phyloP scores from a whole-genome alignment of 2,329 filamentous ascomycete genomes.

The Neophaeococcomyces aloes region DNA sequence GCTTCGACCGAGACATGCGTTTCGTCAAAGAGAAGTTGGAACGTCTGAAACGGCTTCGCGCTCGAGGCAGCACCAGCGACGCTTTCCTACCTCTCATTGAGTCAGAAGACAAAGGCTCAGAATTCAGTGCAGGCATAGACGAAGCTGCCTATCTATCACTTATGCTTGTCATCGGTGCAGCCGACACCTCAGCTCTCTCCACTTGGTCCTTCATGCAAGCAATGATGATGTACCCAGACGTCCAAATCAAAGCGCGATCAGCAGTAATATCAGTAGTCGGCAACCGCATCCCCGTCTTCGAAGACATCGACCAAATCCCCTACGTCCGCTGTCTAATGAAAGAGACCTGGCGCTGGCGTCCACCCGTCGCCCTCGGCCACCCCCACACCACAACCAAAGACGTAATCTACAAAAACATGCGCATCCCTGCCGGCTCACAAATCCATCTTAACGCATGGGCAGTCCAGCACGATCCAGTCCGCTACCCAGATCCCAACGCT shows the following conservation, averaged over 20 bases:
- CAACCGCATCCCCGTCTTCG: slow-evolving; percentile 25
- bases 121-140: too few species aligned
- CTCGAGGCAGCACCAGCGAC: too few species aligned
- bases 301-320: slow-evolving; percentile 24
- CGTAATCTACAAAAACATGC: neutral
- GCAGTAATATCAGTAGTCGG: slow-evolving; percentile 34
- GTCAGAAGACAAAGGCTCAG: too few species aligned
- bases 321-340: slow-evolving; percentile 27
- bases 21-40: too few species aligned
- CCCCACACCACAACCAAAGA: slow-evolving; percentile 39
- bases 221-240: slow-evolving; percentile 38
- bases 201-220: slow-evolving; percentile 41
- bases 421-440: slow-evolving; percentile 34
- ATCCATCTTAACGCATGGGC: slow-evolving; percentile 37
- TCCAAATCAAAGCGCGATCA: slow-evolving; percentile 34
- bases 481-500: slow-evolving; percentile 29
- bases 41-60: too few species aligned
- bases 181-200: slow-evolving; percentile 41
- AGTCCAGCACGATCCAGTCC: slow-evolving; percentile 33
- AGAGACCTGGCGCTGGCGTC: slow-evolving; percentile 30
- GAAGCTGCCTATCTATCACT: too few species aligned
- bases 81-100: too few species aligned
- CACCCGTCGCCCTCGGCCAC: slow-evolving; percentile 35
- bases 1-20: too few species aligned
- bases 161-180: slow-evolving; percentile 13